phyloP scores from a whole-genome alignment of 2,329 filamentous ascomycete species.

The Purpureocillium lavendulum region DNA sequence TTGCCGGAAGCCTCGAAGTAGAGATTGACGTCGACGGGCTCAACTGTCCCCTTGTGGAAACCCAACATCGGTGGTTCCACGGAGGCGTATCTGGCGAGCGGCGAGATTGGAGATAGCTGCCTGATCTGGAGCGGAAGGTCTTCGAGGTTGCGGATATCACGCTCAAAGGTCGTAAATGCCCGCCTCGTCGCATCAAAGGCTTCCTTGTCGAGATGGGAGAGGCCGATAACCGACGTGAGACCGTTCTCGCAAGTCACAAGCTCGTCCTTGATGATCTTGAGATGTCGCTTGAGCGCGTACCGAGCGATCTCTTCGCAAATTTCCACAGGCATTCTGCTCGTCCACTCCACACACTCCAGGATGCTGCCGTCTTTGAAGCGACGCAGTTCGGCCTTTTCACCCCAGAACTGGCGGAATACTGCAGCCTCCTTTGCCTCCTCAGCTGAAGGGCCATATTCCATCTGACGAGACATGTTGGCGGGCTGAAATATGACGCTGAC shows the following conservation, averaged over 20 bases:
- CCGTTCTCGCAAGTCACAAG: conserved; percentile 42
- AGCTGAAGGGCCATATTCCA: conserved; percentile 81
- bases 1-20: conserved; percentile 89
- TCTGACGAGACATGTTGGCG: conserved; percentile 61
- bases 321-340: conserved; percentile 49
- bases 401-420: conserved; percentile 87
- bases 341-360: conserved; percentile 85
- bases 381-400: conserved; percentile 82
- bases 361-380: conserved; percentile 95
- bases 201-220: conserved; percentile 39
- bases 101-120: conserved; percentile 65
- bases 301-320: conserved; percentile 74
- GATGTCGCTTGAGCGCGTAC: conserved; percentile 62
- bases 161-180: conserved; percentile 66
- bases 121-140: conserved; percentile 82
- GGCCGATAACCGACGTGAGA: conserved; percentile 37
- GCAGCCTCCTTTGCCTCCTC: conserved; percentile 79
- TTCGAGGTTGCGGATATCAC: conserved; percentile 67
- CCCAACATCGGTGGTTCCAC: conserved; percentile 32
- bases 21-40: conserved; percentile 69
- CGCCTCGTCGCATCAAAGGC: conserved; percentile 62
- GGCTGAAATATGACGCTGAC: conserved; percentile 68
- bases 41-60: conserved; percentile 32
- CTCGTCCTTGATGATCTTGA: conserved; percentile 49
- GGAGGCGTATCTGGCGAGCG: conserved; percentile 68